Base-by-base conservation (phyloP, 2,329 filamentous ascomycete species). In the Cryphonectria japonica region DNA sequence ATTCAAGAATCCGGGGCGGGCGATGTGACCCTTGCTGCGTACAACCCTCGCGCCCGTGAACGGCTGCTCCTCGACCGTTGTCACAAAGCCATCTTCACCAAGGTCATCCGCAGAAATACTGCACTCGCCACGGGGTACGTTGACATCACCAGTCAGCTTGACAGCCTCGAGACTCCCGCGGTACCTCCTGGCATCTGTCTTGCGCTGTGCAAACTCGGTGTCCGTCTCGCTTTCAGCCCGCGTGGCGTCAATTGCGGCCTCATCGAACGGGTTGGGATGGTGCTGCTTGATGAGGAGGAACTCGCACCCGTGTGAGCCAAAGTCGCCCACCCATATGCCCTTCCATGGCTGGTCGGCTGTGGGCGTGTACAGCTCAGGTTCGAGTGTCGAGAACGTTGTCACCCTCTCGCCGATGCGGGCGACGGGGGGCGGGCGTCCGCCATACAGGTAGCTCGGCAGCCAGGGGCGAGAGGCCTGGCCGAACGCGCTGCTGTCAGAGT, bases 241-340 rank as follows among this genome's bases (percentile, higher is more conserved):
- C 6, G 69, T 63, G 13, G 67, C 61, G 13, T 79, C 74, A 2
- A 88, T 77, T 1, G 81, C 81, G 4, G 84, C 80, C 32, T 81
- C 79, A 69, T 84, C 79, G 1, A 82, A 78, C 2, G 76, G 76
- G 1, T 78, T 76, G 57, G 82, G 80, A 66, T 92, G 90, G 0
- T 90, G 89, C 77, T 99, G 96, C 75, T 94, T 85, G 62, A 98
- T 83, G 16, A 97, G 84, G 5, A 98, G 78, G 69, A 98, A 97
- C 79, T 98, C 95, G 79, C 92, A 95, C 0, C 95, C 94, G 76
- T 98, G 95, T 0, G 89, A 90, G 37, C 90, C 92, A 77, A 97
- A 98, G 78, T 98, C 95, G 0, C 95, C 95, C 22, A 94, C 92
- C 92, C 93, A 98, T 41, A 99, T 93, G 0, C 95, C 95, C 73